Base-by-base conservation (phyloP, 106 monocot genomes). In the Dendrobium huoshanense region DNA sequence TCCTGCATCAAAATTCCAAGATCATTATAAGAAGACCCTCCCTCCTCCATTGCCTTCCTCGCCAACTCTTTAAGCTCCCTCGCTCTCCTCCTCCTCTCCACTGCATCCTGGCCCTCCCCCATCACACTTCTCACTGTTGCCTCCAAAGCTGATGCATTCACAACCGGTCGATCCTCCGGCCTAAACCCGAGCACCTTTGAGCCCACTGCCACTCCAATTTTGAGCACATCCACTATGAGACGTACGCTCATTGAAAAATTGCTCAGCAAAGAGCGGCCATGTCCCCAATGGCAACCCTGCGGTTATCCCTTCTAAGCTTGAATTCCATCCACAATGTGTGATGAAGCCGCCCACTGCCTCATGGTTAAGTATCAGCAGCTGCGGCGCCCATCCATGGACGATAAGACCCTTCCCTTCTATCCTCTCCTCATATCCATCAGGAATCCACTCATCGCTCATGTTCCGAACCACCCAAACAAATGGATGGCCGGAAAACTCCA, bases 201-300 rank as follows among this genome's bases (percentile, higher is more conserved):
- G 8, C 79, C 75, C 65, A 84, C 55, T 3, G 74, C 73, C 75
- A 84, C 84, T 5, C 75, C 84, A 6, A 84, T 76, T 33, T 24
- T 59, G 19, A 80, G 75, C 65, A 80, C 75, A 24, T 84, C 79
- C 41, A 67, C 79, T 9, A 79, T 13, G 11, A 79, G 45, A n/a
- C n/a, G n/a, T n/a, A 67, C 41, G 67, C 79, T 79, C 43, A 43
- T 67, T 79, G n/a, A 67, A 20, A n/a, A n/a, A n/a, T n/a, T n/a
- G n/a, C n/a, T n/a, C n/a, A n/a, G n/a, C n/a, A n/a, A n/a, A n/a
- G n/a, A n/a, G n/a, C n/a, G n/a, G n/a, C n/a, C n/a, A n/a, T n/a
- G n/a, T n/a, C n/a, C n/a, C n/a, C n/a, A n/a, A n/a, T n/a, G n/a
- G n/a, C n/a, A n/a, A n/a, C n/a, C n/a, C n/a, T n/a, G n/a, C n/a